Percentiles rank a stretch among this genome's conserved stretches.
Conservation (phyloP, 768 basidiomycete genomes). For the Amyloporia xantha region DNA sequence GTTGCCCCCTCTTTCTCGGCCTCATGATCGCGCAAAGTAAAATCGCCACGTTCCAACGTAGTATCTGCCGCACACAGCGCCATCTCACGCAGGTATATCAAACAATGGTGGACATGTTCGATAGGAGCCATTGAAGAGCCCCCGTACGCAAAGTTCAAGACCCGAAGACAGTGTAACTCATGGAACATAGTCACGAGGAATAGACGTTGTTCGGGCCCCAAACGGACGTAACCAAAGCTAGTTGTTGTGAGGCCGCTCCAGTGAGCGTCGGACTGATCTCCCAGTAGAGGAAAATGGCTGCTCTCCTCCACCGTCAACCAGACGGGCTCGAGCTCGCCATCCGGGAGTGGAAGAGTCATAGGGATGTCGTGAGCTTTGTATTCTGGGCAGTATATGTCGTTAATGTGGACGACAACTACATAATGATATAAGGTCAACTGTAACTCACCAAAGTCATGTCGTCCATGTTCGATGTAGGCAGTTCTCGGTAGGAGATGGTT, state of each 20-base stretch:
- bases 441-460: too few species aligned
- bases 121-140: conserved; percentile 8
- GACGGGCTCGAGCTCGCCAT: conserved; percentile 6
- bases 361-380: conserved; percentile 27
- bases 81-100: conserved; percentile 21
- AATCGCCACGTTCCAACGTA: conserved; percentile 22
- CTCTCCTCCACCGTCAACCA: conserved; percentile 22
- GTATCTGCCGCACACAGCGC: conserved; percentile 23
- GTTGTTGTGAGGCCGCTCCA: conserved; percentile 22
- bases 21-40: conserved; percentile 9
- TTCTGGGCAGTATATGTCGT: conserved; percentile 19
- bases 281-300: conserved; percentile 21
- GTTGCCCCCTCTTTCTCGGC: conserved; percentile 11
- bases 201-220: conserved; percentile 10
- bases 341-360: conserved; percentile 15
- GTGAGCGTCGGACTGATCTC: conserved; percentile 17
- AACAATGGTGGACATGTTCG: conserved; percentile 22
- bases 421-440: too few species aligned
- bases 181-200: conserved; percentile 22
- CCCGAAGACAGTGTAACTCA: conserved; percentile 24
- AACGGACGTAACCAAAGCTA: conserved; percentile 26
- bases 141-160: conserved; percentile 19
- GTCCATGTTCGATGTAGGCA: too few species aligned
- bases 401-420: too few species aligned
- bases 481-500: too few species aligned